Evolutionary conservation across 2,329 filamentous ascomycete genomes (phyloP).

Genomic region (Scytalidium lignicola): DNA sequence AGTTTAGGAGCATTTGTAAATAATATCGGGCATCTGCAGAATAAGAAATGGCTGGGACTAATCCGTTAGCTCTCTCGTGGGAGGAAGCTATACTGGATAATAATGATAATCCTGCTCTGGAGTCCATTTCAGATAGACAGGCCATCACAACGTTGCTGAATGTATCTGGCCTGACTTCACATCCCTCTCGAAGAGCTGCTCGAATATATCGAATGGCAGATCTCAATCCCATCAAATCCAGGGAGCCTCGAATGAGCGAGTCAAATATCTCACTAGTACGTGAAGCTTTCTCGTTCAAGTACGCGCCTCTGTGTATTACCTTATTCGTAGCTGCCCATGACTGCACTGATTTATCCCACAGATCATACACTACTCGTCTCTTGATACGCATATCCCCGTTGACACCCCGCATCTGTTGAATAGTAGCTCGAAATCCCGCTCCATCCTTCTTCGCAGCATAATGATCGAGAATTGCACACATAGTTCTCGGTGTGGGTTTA

Average conservation of each 20-base stretch:
- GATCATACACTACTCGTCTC: slow-evolving; percentile 6
- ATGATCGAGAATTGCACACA: slow-evolving; percentile 25
- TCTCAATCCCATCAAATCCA: slow-evolving; percentile 15
- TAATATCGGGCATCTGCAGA: neutral
- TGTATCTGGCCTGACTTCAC: slow-evolving; percentile 13
- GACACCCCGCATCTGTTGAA: slow-evolving; percentile 21
- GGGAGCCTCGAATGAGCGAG: slow-evolving; percentile 20
- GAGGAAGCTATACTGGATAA: slow-evolving; percentile 15
- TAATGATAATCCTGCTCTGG: slow-evolving; percentile 15
- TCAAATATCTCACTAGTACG: slow-evolving; percentile 22
- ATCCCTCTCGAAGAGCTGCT: slow-evolving; percentile 21
- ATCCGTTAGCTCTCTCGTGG: slow-evolving; percentile 8
- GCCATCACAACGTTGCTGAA: slow-evolving; percentile 15
- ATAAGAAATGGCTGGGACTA: neutral
- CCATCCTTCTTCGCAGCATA: slow-evolving; percentile 19
- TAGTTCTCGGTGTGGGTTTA: slow-evolving; percentile 18
- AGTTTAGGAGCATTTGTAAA: neutral
- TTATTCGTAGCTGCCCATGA: slow-evolving; percentile 20
- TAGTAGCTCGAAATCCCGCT: slow-evolving; percentile 18
- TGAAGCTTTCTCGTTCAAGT: slow-evolving; percentile 17
- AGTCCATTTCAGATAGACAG: slow-evolving; percentile 18
- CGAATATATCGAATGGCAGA: slow-evolving; percentile 19
- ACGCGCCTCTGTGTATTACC: slow-evolving; percentile 11
- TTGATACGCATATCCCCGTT: slow-evolving; percentile 14
- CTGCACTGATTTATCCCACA: slow-evolving; percentile 5